Evolutionary conservation across 1,284 basidiomycete species (phyloP), one percentile per base, ranked within the genome.

Genomic region (Apiotrichum sp.): DNA sequence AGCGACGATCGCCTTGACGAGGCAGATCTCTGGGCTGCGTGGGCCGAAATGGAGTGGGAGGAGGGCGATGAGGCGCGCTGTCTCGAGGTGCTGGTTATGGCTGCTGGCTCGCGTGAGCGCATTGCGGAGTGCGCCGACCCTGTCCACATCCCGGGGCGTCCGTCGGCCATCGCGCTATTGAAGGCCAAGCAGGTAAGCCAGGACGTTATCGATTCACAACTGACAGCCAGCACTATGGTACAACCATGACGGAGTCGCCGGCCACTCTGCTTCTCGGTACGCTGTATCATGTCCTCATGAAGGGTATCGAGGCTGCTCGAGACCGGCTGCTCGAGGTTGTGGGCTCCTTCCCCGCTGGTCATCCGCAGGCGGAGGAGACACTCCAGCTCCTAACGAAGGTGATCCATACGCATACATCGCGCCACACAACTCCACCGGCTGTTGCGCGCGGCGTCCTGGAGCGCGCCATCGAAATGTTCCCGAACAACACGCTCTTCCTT

Each of bases 41-140:
- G 90, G 89, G 88, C 87, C 0, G 87, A 92, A 69, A 82, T 93
- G 82, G 91, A 95, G 72, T 92, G 29, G 43, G 67, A 67, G 42
- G 43, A 54, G 6, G 66, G 61, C 5, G 57, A 67, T 3, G 29
- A 29, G 29, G 58, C 59, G 32, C 49, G 66, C 29, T 63, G 65
- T 32, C 39, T 70, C 42, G 62, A 66, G 29, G 67, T 71, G 13
- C 36, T 68, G 6, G 47, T 65, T 14, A 61, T 66, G 54, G 67
- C 65, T 11, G 64, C 62, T 3, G 47, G 33, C 4, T 16, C 56
- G 9, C 61, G 60, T 9, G 35, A 10, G 35, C 7, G 34, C 11
- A 8, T 50, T 45, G 56, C 29, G 0, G 45, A 29, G 7, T 51
- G 33, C 16, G 40, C 36, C 0, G 31, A 45, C 2, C 50, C 62